Evolutionary conservation across 768 basidiomycete species (phyloP).

Genomic region (Galerina sulciceps): DNA sequence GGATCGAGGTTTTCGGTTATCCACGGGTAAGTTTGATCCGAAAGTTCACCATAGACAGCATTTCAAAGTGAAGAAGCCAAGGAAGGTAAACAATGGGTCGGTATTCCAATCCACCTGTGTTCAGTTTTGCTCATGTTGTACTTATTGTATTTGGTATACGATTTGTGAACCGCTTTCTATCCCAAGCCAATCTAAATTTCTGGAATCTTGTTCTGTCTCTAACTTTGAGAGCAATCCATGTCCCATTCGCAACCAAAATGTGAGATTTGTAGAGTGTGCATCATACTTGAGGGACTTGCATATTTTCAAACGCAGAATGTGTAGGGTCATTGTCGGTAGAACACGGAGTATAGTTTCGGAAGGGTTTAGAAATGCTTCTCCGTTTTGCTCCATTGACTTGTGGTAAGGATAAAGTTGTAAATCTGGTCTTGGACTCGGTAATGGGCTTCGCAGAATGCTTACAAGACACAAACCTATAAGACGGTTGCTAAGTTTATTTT

Average conservation of each 20-base stretch:
- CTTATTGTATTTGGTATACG: conserved; percentile 32
- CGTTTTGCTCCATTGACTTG: conserved; percentile 10
- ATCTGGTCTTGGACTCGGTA: conserved; percentile 13
- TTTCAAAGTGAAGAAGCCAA: background rate
- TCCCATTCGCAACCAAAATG: conserved; percentile 61
- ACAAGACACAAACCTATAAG: conserved; percentile 56
- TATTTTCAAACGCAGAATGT: conserved; percentile 65
- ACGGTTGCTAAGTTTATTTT: conserved; percentile 60
- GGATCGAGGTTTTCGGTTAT: background rate
- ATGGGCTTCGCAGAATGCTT: background rate
- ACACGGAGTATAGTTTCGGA: conserved; percentile 47
- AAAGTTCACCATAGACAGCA: background rate
- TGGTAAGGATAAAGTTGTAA: conserved; percentile 25
- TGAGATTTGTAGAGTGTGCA: conserved; percentile 36
- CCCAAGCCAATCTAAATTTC: conserved; percentile 73
- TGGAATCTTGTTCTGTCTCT: conserved; percentile 47
- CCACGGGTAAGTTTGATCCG: background rate
- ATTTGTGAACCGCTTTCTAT: conserved; percentile 58
- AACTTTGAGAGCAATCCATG: conserved; percentile 53
- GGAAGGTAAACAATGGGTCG: background rate
- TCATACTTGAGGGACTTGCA: conserved; percentile 49
- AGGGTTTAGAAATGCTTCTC: conserved; percentile 17
- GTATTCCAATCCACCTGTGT: background rate
- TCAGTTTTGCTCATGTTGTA: background rate
- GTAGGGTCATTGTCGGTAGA: conserved; percentile 71